Base-by-base conservation (phyloP, 2,329 filamentous ascomycete species). In the Fusarium sp. region DNA sequence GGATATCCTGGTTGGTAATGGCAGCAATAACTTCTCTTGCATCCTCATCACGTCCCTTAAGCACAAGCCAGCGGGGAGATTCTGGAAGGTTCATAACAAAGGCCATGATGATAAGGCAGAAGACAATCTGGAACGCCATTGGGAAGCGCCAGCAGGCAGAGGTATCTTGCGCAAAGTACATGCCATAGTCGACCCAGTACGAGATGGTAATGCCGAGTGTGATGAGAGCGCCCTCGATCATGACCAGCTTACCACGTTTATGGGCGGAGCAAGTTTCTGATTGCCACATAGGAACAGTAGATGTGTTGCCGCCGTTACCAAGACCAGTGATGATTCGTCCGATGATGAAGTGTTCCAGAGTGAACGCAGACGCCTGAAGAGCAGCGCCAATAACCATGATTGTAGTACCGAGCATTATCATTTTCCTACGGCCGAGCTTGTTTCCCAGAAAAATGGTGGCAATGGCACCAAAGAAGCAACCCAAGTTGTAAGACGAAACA, bases 371-470 rank as follows among this genome's bases (percentile, higher is more conserved):
- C 29, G 86, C 83, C 77, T 92, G 90, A 3, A 92, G 83, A 42
- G 85, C 82, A 2, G 88, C 88, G 12, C 90, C 91, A 31, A 92
- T 46, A n/a, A 83, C 77, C 76, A 88, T 89, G 75, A 92, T 86
- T 18, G 84, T 69, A 11, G 88, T 88, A 20, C 89, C 89, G 47
- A 90, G 83, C 76, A 90, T 85, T 62, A 91, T 88, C 29, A 89
- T 90, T 70, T 83, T 84, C 71, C 85, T 85, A 58, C 90, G 86
- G 17, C 90, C 90, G 54, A 91, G 86, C 29, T 84, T 83, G 73
- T 92, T 90, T 80, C 90, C 90, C 17, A 90, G 89, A 73, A 91
- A 91, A 29, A 90, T 90, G 64, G 88, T 89, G 75, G 90, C 89
- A 77, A 91, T 88, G 25, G 89, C 89, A 15, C 90, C 90, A 62